These are phyloP conservation scores for Angomonas deanei DNA, from an alignment of 208 protist genomes.

Conservation along the genomic window DNA sequence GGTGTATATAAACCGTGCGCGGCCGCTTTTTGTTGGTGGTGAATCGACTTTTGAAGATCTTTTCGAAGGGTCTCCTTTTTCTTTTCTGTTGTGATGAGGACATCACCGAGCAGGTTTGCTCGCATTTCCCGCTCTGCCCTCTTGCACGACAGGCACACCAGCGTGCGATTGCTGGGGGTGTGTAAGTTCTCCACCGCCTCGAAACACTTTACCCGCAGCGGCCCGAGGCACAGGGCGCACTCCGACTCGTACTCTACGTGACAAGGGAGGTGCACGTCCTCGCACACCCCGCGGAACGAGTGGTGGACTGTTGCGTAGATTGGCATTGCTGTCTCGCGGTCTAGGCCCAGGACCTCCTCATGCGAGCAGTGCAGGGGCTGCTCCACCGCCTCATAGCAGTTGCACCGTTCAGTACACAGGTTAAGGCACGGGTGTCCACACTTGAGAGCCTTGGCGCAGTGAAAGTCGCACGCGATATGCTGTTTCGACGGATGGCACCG, in stretches of 20 bases:
- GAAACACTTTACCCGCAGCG: constrained; percentile 52
- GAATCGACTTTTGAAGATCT: constrained; percentile 57
- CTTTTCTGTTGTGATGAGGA: constrained; percentile 58
- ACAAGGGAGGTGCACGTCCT: constrained; percentile 59
- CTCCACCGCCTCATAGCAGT: constrained; percentile 79
- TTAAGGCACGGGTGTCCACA: constrained; percentile 77
- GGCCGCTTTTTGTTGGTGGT: constrained; percentile 79
- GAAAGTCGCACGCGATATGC: constrained; percentile 52
- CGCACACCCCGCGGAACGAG: constrained; percentile 75
- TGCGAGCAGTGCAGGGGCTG: constrained; percentile 58
- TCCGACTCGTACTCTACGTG: constrained; percentile 68
- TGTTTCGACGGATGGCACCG: constrained; percentile 50
- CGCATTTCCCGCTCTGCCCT: constrained; percentile 68
- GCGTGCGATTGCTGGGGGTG: constrained; percentile 35
- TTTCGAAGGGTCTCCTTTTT: constrained; percentile 61
- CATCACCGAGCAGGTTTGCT: constrained; percentile 52
- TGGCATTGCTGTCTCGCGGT: constrained; percentile 53
- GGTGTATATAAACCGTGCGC: constrained; percentile 73
- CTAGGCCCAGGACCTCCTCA: constrained; percentile 56
- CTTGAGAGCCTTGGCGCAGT: constrained; percentile 41
- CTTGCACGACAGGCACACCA: constrained; percentile 62
- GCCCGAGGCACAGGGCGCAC: constrained; percentile 67
- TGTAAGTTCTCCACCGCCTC: constrained; percentile 57
- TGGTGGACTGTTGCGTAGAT: constrained; percentile 74
- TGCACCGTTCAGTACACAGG: constrained; percentile 52